Base-by-base conservation (phyloP, 2,329 filamentous ascomycete species). In the Fusarium protoensiforme region DNA sequence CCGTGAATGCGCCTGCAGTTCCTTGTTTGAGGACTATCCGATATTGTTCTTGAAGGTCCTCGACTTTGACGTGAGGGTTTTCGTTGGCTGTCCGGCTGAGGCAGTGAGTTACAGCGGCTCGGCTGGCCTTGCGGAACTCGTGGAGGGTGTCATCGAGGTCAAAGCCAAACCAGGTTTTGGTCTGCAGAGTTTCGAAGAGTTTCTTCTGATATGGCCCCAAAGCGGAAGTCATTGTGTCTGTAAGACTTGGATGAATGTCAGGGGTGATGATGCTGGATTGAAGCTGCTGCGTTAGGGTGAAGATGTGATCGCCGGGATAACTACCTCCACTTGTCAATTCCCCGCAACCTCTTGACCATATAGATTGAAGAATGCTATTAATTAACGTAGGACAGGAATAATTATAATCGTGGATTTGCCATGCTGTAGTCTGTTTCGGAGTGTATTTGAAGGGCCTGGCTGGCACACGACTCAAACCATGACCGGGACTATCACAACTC, bases 61-160 rank as follows among this genome's bases (percentile, higher is more conserved):
- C 43, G 0, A 77, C 31, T 16, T 58, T 63, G 13, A 53, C 10
- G 1, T 31, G 16, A 20, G 62, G 24, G 5, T 64, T 60, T 16
- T 71, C 18, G 13, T 11, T 65, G 4, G 68, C 61, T 16, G 86
- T 80, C 7, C 57, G 39, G 1, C 68, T 60, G 6, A 87, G 80
- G 6, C 82, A 79, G 7, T 69, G 41, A 1, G 69, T 63, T 2
- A 80, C 82, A 3, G 85, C 85, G 6, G 71, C 61, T 1, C 71
- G 65, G 1, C 84, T 86, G 13, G 83, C 83, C 20, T 72, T 78
- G 57, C 84, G 83, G 57, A 86, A 87, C 53, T 85, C 81, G 65
- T 87, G 86, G 1, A 87, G 77, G 0, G 85, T 86, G 69, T 87
- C 85, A 64, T 87, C 85, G 7, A 88, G 81, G 43, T 87, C 85